Evolutionary conservation across 257 asterid genomes (phyloP), one percentile per base, ranked within the genome.

Genomic region (Paraleonurus japonicus): DNA sequence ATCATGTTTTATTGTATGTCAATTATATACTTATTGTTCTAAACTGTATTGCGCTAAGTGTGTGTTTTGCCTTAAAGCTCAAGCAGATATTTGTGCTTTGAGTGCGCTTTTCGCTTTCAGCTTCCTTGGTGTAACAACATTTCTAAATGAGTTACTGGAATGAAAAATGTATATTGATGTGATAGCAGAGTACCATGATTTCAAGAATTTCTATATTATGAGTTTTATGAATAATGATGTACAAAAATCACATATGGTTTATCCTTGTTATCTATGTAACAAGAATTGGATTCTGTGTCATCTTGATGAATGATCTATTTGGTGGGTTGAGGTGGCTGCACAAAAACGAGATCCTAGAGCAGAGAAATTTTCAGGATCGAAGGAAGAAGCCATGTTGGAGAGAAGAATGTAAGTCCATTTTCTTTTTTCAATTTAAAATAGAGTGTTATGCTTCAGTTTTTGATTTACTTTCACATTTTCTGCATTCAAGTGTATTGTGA

Each of bases 341-440:
- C 22, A 47, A 47, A 43, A 45, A 15, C 15, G 27, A 51, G 59
- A 53, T 19, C 27, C 60, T 53, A 53, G n/a, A 22, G 28, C 60
- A 20, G 60, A 19, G 13, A 19, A 9, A 19, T 51, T 53, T 48
- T 20, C 60, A 11, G 48, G 41, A 24, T 12, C 2, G 30, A 50
- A 15, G 15, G 63, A 35, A 69, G 27, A 27, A 39, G 55, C 57
- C 41, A 57, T 59, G 68, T 41, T 17, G 24, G 61, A 60, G 69
- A 13, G 41, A 22, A 71, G 12, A 47, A 71, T 71, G 76, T 71
- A 71, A 71, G 76, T 47, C 47, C n/a, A 26, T 5, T 17, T 50
- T 17, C 39, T 7, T 59, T 12, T 19, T 28, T 30, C 33, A 1
- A 4, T 47, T 58, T 20, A 4, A 3, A 23, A 23, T 50, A 0